Evolutionary conservation across 2,329 filamentous ascomycete genomes (phyloP).

Genomic region (Celoporthe dispersa): DNA sequence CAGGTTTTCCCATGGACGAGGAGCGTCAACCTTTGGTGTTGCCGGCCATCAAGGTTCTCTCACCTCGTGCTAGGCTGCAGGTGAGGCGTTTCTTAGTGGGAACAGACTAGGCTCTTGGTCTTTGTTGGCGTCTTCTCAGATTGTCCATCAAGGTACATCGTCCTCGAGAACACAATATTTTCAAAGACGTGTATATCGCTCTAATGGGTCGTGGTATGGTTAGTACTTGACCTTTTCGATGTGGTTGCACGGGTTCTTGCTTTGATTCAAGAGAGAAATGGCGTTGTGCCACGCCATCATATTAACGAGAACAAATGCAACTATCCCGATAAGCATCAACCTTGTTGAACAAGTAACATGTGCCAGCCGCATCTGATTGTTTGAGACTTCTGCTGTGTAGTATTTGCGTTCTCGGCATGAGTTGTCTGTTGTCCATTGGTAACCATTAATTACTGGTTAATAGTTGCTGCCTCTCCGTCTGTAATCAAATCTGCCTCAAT

Average conservation of each 20-base stretch:
- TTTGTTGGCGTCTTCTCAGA: neutral
- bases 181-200: neutral
- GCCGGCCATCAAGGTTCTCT: conserved; percentile 22
- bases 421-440: too few species aligned
- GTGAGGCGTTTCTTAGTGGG: neutral
- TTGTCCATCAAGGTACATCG: conserved; percentile 20
- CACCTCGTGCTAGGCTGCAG: neutral
- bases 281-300: neutral
- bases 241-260: neutral
- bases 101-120: neutral
- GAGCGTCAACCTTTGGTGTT: neutral
- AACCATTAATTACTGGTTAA: too few species aligned
- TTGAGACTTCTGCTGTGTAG: neutral
- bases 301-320: too few species aligned
- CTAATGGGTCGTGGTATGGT: neutral
- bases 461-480: too few species aligned
- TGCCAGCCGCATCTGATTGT: neutral
- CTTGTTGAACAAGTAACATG: too few species aligned
- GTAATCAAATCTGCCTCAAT: neutral
- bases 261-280: neutral
- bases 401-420: too few species aligned
- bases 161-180: neutral
- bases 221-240: neutral
- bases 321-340: too few species aligned
- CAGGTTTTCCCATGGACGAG: too few species aligned